phyloP scores from a whole-genome alignment of 441 rosid species.

The Dalechampia spathulata region DNA sequence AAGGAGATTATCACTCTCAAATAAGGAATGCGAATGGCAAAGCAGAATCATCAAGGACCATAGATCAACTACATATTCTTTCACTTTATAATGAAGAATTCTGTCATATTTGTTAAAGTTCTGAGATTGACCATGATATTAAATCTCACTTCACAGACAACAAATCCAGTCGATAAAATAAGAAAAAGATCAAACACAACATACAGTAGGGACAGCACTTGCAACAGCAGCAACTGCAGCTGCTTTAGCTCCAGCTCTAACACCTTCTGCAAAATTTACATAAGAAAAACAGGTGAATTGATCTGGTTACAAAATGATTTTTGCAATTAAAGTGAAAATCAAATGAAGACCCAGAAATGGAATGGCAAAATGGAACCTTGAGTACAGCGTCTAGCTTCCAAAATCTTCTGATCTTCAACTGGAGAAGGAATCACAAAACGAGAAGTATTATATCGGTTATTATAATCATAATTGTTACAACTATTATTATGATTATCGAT shows the following conservation, averaged over 20 bases:
- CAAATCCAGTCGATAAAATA: not conserved
- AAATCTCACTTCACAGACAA: no score
- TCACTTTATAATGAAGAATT: no score
- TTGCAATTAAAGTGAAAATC: no score
- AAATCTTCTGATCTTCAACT: slow-evolving; percentile 36
- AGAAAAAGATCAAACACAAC: not conserved
- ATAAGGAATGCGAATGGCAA: no score
- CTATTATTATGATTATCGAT: slow-evolving; percentile 1
- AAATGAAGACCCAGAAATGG: not conserved
- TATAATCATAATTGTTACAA: slow-evolving; percentile 4
- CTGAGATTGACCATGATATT: no score
- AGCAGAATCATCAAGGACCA: no score
- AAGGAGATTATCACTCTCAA: no score
- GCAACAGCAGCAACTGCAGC: slow-evolving; percentile 44
- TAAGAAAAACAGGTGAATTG: not conserved
- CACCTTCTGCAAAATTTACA: slow-evolving; percentile 47
- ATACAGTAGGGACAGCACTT: slow-evolving; percentile 55
- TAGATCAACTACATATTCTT: no score
- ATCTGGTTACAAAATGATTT: not conserved
- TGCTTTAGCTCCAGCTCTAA: slow-evolving; percentile 59
- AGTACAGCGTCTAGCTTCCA: slow-evolving; percentile 33
- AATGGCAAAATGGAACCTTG: slow-evolving; percentile 32
- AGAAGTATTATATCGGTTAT: no score
- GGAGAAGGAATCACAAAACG: slow-evolving; percentile 42
- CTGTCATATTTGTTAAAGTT: no score